Conservation (phyloP, 257 asterid species). For the Rubia yunnanensis region DNA sequence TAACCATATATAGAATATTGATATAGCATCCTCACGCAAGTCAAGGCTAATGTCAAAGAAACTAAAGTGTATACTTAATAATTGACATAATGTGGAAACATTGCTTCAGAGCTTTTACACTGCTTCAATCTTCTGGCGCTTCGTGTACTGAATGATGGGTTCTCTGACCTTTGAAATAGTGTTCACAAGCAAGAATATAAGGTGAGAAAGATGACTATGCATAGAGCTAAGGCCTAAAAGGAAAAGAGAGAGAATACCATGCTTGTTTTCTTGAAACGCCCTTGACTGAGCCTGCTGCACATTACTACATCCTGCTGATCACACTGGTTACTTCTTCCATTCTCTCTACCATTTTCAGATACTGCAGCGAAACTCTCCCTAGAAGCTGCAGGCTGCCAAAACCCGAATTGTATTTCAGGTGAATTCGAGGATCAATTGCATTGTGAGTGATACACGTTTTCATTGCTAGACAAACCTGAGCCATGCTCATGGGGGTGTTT, state of each 20-base stretch:
- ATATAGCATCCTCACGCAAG: too few relatives aligned
- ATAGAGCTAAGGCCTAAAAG: not conserved
- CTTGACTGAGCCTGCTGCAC: conserved; percentile 58
- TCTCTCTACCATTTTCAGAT: conserved; percentile 33
- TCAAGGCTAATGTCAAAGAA: too few relatives aligned
- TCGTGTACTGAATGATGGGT: conserved; percentile 60
- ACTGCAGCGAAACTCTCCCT: conserved; percentile 69
- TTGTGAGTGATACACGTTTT: not conserved
- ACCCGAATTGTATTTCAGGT: not conserved
- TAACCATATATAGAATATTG: too few relatives aligned
- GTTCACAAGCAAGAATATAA: not conserved
- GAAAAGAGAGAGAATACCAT: conserved; percentile 34
- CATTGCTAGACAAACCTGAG: conserved; percentile 37
- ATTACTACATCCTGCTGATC: conserved; percentile 35
- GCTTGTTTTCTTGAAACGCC: conserved; percentile 71
- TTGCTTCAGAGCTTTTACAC: not conserved
- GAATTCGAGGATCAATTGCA: not conserved
- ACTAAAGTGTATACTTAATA: not conserved
- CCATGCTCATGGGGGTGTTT: conserved; percentile 67
- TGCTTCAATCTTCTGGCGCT: conserved; percentile 58
- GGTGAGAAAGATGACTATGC: not conserved
- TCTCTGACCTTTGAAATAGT: conserved; percentile 41
- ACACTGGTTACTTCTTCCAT: conserved; percentile 17
- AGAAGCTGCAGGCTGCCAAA: conserved; percentile 66
- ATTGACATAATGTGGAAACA: not conserved